phyloP scores from a whole-genome alignment of 169 alveolate genomes.

The Eimeria necatrix region DNA sequence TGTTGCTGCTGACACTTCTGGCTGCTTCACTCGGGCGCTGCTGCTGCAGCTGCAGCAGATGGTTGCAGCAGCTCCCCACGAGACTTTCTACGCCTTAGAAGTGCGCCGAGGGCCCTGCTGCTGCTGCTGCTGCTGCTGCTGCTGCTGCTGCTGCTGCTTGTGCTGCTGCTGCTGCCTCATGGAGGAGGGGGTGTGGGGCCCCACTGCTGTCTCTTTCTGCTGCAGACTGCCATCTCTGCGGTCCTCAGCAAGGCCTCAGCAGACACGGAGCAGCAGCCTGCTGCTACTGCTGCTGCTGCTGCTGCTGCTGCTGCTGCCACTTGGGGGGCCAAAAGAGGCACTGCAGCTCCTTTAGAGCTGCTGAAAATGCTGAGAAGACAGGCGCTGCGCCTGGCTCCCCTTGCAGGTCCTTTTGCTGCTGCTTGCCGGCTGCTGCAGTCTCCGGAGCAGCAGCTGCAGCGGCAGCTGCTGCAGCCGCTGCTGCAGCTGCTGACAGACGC shows the following conservation, averaged over 20 bases:
- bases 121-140: not conserved
- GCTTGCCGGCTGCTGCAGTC: constrained; percentile 23
- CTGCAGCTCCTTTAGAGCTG: not conserved
- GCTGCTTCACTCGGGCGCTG: not conserved
- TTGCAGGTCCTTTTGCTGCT: constrained; percentile 13
- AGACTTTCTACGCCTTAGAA: not conserved
- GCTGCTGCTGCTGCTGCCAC: too few relatives aligned
- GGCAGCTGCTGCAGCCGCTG: not conserved
- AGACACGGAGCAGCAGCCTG: not conserved
- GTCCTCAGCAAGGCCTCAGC: not conserved
- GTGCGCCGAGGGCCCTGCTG: not conserved
- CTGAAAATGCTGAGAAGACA: not conserved
- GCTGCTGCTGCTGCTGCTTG: not conserved
- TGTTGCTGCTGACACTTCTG: not conserved
- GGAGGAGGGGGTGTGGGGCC: not conserved
- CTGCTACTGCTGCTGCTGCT: too few relatives aligned
- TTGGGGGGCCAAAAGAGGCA: too few relatives aligned
- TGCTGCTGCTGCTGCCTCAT: not conserved
- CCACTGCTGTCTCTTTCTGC: not conserved
- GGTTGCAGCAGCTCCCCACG: not conserved
- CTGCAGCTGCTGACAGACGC: constrained; percentile 22
- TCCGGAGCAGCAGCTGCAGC: constrained; percentile 2
- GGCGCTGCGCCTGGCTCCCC: constrained; percentile 30
- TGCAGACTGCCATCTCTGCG: constrained; percentile 9
- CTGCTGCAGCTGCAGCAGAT: not conserved